phyloP scores from a whole-genome alignment of 169 alveolate genomes.

The Plasmodium cynomolgi region DNA sequence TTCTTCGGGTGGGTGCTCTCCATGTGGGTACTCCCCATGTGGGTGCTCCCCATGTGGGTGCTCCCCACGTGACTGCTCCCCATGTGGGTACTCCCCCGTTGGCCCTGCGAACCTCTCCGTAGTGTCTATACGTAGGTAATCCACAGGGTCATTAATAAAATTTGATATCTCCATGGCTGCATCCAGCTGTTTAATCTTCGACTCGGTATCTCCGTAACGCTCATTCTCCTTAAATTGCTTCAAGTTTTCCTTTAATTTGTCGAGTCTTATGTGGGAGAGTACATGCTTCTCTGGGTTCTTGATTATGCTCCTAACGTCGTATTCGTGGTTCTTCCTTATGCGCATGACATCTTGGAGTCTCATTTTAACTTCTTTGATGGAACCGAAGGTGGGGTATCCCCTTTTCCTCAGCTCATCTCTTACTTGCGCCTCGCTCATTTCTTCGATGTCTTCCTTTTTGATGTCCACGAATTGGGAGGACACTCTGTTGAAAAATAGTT shows the following conservation, averaged over 20 bases:
- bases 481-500: background rate
- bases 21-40: background rate
- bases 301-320: slow-evolving; percentile 15
- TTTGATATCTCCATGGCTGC: slow-evolving; percentile 47
- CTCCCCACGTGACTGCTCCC: too few species aligned
- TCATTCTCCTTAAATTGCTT: slow-evolving; percentile 31
- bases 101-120: background rate
- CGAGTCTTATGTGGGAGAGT: slow-evolving; percentile 17
- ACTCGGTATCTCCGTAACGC: slow-evolving; percentile 48
- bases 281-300: slow-evolving; percentile 35
- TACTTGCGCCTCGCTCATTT: slow-evolving; percentile 49
- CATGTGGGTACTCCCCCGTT: background rate
- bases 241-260: slow-evolving; percentile 36
- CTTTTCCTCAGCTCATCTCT: slow-evolving; percentile 61
- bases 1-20: too few species aligned
- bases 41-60: background rate
- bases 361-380: slow-evolving; percentile 23
- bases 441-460: slow-evolving; percentile 22
- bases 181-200: slow-evolving; percentile 49
- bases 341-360: slow-evolving; percentile 45
- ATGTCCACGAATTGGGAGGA: slow-evolving; percentile 16
- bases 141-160: slow-evolving; percentile 43
- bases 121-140: slow-evolving; percentile 44
- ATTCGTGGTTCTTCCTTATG: slow-evolving; percentile 16
- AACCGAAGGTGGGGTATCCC: slow-evolving; percentile 66